Conservation (phyloP, 768 basidiomycete genomes). For the Leccinellum luteum region DNA sequence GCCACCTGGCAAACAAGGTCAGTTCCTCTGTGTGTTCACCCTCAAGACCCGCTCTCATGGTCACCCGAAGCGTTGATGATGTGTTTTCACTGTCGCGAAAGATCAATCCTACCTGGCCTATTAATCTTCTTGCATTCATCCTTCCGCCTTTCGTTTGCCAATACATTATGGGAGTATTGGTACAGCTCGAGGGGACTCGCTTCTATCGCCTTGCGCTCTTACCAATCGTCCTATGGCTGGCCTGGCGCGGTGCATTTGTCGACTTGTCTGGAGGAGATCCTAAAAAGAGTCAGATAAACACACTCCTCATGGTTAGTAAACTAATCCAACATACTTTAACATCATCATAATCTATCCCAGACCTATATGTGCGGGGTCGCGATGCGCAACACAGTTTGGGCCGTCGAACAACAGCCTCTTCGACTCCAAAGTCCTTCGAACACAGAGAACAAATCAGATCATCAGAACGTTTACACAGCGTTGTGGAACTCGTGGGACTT, state of each 20-base stretch:
- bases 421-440: constrained; percentile 1
- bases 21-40: neutral
- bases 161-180: constrained; percentile 51
- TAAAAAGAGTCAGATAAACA: constrained; percentile 12
- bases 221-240: constrained; percentile 43
- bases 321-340: neutral
- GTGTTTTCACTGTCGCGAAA: constrained; percentile 7
- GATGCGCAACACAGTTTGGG: constrained; percentile 21
- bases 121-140: constrained; percentile 36
- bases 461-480: constrained; percentile 8
- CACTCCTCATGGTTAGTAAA: constrained; percentile 20
- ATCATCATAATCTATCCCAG: constrained; percentile 2
- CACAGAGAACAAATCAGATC: neutral
- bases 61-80: neutral
- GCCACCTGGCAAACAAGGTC: neutral
- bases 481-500: constrained; percentile 31
- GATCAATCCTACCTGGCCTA: constrained; percentile 6
- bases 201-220: constrained; percentile 47
- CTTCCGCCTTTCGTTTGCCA: constrained; percentile 46
- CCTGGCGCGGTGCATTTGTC: constrained; percentile 38
- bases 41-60: neutral
- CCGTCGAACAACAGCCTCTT: constrained; percentile 13
- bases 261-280: constrained; percentile 23
- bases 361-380: constrained; percentile 13
- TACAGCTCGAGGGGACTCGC: constrained; percentile 41